phyloP scores from a whole-genome alignment of 1,284 basidiomycete species.

The Agroathelia rolfsii region DNA sequence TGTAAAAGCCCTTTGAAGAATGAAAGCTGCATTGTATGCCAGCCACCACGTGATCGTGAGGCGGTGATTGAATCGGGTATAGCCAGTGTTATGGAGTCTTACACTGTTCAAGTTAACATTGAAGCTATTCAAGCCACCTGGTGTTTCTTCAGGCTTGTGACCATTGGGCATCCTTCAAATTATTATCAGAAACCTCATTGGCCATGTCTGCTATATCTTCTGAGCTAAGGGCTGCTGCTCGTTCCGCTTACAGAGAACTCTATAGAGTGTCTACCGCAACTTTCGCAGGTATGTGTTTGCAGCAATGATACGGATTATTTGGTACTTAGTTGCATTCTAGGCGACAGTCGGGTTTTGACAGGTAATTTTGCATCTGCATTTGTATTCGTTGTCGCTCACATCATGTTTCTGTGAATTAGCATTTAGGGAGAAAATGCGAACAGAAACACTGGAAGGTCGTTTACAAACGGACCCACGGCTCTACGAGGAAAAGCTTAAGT shows the following conservation, averaged over 20 bases:
- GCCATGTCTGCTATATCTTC: constrained; percentile 33
- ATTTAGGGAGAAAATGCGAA: constrained; percentile 57
- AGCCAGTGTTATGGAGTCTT: too few species aligned
- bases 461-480: constrained; percentile 31
- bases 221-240: constrained; percentile 40
- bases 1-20: too few species aligned
- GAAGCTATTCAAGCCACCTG: too few species aligned
- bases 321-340: constrained; percentile 20
- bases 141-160: too few species aligned
- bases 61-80: too few species aligned
- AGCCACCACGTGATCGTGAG: too few species aligned
- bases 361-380: constrained; percentile 26
- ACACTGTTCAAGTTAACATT: too few species aligned
- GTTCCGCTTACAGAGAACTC: constrained; percentile 62
- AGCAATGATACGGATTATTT: neutral
- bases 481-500: constrained; percentile 43
- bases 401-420: constrained; percentile 29
- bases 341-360: constrained; percentile 42
- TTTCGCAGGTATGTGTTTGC: constrained; percentile 41
- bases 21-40: too few species aligned
- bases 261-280: constrained; percentile 55
- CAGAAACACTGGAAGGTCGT: constrained; percentile 31
- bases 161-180: too few species aligned
- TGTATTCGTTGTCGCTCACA: constrained; percentile 6
- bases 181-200: too few species aligned